These are phyloP conservation scores for Coccomyxa sp. DNA, from an alignment of 139 green algal genomes.

Conservation along the genomic window DNA sequence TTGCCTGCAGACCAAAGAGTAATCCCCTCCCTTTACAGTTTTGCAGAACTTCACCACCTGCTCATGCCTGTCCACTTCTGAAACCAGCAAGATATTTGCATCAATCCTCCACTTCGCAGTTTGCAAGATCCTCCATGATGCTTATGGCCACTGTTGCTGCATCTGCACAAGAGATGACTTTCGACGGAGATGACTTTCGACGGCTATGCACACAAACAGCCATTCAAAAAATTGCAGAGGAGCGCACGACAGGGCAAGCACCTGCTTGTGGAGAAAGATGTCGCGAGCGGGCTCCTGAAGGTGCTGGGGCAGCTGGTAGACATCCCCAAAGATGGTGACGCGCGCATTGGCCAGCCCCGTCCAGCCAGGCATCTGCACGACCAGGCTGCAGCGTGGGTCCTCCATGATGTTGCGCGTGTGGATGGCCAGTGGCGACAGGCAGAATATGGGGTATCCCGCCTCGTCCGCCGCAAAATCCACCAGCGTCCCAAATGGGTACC, in stretches of 20 bases:
- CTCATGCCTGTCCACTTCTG: background rate
- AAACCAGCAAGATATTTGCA: no score
- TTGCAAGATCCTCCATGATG: no score
- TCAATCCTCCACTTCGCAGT: no score
- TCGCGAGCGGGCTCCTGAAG: conserved; percentile 65
- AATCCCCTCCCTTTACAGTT: background rate
- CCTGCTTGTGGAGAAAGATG: conserved; percentile 13
- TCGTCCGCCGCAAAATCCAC: conserved; percentile 96
- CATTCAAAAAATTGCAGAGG: no score
- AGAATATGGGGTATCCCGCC: conserved; percentile 80
- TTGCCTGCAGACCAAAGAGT: conserved; percentile 34
- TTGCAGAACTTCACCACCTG: background rate
- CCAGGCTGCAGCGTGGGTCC: conserved; percentile 65
- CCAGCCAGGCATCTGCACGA: conserved; percentile 96
- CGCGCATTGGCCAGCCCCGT: conserved; percentile 92
- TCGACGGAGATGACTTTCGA: no score
- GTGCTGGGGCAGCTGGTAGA: conserved; percentile 80
- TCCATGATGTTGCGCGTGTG: conserved; percentile 80
- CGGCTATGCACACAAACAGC: no score
- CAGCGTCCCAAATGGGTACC: conserved; percentile 95
- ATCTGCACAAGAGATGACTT: no score
- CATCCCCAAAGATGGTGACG: conserved; percentile 98
- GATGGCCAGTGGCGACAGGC: conserved; percentile 74
- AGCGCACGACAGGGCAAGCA: background rate
- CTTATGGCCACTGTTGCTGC: no score